phyloP scores from a whole-genome alignment of 345 rosid genomes.

The Populus simonii region DNA sequence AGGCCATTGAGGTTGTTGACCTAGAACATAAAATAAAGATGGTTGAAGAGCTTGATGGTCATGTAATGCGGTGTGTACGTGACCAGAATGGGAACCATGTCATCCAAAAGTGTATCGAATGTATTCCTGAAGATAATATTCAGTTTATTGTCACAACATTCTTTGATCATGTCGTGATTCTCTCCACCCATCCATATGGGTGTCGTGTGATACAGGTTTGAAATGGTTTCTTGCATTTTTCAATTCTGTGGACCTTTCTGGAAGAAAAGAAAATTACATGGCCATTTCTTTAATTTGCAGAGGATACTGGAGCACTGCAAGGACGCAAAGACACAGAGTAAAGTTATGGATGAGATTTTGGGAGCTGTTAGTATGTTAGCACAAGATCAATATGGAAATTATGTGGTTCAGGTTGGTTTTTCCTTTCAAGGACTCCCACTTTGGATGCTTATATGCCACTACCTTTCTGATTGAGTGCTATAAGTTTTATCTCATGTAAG shows the following conservation, averaged over 20 bases:
- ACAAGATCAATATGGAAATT: conserved; percentile 96
- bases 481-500: not conserved
- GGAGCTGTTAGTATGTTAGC: conserved; percentile 83
- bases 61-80: conserved; percentile 88
- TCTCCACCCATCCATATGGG: conserved; percentile 92
- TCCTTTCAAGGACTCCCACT: not conserved
- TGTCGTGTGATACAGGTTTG: conserved; percentile 95
- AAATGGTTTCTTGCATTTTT: not conserved
- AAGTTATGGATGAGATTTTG: conserved; percentile 84
- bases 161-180: conserved; percentile 78
- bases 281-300: conserved; percentile 29
- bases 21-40: conserved; percentile 81
- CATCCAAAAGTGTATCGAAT: conserved; percentile 93
- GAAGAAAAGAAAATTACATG: not conserved
- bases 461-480: not conserved
- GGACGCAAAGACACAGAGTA: conserved; percentile 61
- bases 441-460: not conserved
- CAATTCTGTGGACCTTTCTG: not conserved
- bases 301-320: conserved; percentile 89
- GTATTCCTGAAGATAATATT: conserved; percentile 84
- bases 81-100: conserved; percentile 99
- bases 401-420: conserved; percentile 87
- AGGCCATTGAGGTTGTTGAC: conserved; percentile 94
- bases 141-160: conserved; percentile 76
- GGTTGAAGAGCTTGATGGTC: conserved; percentile 92